Conservation (phyloP, 306 rosid species). For the Vigna nakashimae region DNA sequence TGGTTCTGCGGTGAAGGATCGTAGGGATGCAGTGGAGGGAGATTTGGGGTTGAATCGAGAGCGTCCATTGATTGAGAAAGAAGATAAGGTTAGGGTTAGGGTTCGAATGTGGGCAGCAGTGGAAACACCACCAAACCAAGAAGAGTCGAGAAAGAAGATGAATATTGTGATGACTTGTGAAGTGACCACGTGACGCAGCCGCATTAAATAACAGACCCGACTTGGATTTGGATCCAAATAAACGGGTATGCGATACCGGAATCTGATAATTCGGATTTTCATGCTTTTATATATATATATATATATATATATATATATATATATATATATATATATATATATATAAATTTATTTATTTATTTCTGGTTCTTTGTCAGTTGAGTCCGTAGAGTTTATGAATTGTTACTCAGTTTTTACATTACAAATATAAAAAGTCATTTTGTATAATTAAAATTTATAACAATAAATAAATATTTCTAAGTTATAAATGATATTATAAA, state of each 20-base stretch:
- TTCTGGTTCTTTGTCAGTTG: too few relatives aligned
- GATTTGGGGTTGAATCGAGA: constrained; percentile 49
- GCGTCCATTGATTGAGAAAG: constrained; percentile 61
- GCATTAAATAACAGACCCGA: background rate
- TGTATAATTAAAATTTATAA: too few relatives aligned
- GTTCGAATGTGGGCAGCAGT: background rate
- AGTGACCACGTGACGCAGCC: background rate
- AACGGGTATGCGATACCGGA: background rate
- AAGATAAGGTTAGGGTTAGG: constrained; percentile 12
- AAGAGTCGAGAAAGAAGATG: background rate
- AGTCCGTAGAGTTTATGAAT: too few relatives aligned
- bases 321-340: too few relatives aligned
- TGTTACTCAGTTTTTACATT: too few relatives aligned
- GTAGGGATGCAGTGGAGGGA: constrained; percentile 38
- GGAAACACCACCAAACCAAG: background rate
- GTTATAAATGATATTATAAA: too few relatives aligned
- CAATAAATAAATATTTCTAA: too few relatives aligned
- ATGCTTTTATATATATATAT: too few relatives aligned
- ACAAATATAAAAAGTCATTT: too few relatives aligned
- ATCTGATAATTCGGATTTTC: too few relatives aligned
- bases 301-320: too few relatives aligned
- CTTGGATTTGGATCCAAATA: background rate
- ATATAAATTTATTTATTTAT: too few relatives aligned
- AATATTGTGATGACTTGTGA: background rate
- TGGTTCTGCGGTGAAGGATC: constrained; percentile 19